Evolutionary conservation across 129 eudicot genomes (phyloP), one percentile per base, ranked within the genome.

Genomic region (Escallonia herrerae): DNA sequence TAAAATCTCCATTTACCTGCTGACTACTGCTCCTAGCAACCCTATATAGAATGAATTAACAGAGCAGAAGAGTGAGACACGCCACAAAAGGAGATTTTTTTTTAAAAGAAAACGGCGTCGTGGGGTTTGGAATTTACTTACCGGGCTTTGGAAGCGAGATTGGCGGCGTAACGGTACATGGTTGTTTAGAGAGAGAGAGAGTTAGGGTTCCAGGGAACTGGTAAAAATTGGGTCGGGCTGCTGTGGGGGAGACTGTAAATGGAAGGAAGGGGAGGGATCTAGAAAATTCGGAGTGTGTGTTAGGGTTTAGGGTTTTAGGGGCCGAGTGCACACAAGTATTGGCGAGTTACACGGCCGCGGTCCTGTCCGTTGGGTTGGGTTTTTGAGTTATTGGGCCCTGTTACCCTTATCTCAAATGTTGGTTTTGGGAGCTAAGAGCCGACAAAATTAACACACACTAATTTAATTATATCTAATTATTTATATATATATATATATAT

Each of bases 271-370:
- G 72, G 87, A 79, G 79, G 79, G 67, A 71, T 75, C 84, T 65
- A 79, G 87, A 75, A 82, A 57, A 22, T 22, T 22, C 33, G 58
- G 56, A 52, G 50, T 11, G 38, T 41, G 47, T 54, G 15, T 72
- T 79, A 80, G 86, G 90, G 90, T 84, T 84, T 78, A 84, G 90
- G 90, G 90, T 78, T 84, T 65, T 77, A 22, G 33, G 33, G 33
- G 33, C 33, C 33, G 0, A 22, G n/a, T n/a, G n/a, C n/a, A n/a
- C n/a, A n/a, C n/a, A n/a, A n/a, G n/a, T n/a, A n/a, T n/a, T n/a
- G n/a, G n/a, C n/a, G n/a, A n/a, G n/a, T n/a, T 22, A 22, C 33
- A 22, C 33, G 33, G 33, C 33, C 33, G 33, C 33, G 33, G 33
- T 22, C 1, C 33, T 22, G 33, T 22, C 33, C 33, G 33, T 22